Evolutionary conservation across 345 rosid genomes (phyloP).

Genomic region (Durio zibethinus): DNA sequence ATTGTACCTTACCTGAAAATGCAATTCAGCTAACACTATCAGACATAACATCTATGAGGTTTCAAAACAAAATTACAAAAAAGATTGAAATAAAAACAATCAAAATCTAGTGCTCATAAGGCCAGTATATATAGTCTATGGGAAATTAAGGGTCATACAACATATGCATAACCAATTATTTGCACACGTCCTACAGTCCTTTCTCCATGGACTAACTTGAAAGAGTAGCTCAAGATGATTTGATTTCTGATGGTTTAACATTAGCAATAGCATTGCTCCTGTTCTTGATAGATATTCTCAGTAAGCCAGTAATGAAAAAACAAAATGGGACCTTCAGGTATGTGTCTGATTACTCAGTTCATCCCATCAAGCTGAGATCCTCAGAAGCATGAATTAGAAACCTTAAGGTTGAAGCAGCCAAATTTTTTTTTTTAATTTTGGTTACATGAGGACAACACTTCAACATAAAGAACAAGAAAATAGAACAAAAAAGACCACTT

Average conservation of each 20-base stretch:
- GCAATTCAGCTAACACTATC: constrained; percentile 15
- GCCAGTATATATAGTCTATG: neutral
- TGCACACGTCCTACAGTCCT: neutral
- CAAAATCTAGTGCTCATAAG: neutral
- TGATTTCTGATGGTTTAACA: neutral
- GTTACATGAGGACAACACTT: neutral
- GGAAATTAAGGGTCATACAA: neutral
- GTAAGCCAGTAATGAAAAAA: neutral
- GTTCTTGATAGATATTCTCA: neutral
- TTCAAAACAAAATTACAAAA: neutral
- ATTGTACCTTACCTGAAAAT: constrained; percentile 28
- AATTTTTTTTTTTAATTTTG: neutral
- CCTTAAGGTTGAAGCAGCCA: neutral
- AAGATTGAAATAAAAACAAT: neutral
- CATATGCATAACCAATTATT: neutral
- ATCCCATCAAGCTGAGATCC: neutral
- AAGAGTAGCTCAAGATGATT: neutral
- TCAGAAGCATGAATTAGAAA: neutral
- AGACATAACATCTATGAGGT: neutral
- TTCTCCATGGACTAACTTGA: neutral
- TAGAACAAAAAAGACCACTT: neutral
- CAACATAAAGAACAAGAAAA: neutral
- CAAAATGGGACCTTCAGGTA: no score
- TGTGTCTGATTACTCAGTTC: neutral
- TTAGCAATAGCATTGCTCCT: neutral